Base-by-base conservation (phyloP, 202 grass and related monocot genomes). In the Hordeum pubiflorum region DNA sequence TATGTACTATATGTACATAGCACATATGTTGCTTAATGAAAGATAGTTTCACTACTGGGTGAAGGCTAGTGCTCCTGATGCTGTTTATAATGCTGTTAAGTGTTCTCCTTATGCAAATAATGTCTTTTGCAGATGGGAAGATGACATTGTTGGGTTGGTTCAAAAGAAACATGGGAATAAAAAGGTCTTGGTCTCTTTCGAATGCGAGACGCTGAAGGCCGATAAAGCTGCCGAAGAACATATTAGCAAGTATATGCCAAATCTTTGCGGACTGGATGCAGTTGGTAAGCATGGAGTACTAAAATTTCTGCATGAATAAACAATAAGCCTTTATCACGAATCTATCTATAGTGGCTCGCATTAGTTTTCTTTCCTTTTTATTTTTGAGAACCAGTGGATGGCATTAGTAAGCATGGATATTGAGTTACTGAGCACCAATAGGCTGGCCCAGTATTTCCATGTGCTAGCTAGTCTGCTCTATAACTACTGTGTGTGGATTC, bases 181-280 rank as follows among this genome's bases (percentile, higher is more conserved):
- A 64, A 84, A 89, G 61, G 88, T 91, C 41, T 71, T 77, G 44
- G 7, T 98, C 26, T 91, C 90, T 62, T 98, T 98, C 0, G 82
- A 91, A 69, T 94, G 95, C 32, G 92, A 94, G 77, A 94, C 88
- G 10, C 69, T 93, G 54, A 98, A 98, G 77, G 88, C 90, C 44
- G 95, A 98, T 34, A 86, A 86, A 89, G 95, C 89, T 10, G 92
- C 90, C 0, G 95, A 94, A 64, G 90, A 98, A 40, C 90, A 98
- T 69, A 81, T 98, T 69, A 81, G 36, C 75, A 93, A 79, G 61
- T 94, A 89, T 58, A 98, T 98, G 92, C 86, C 95, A 54, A 98
- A 91, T 67, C 88, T 94, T 63, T 58, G 73, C 59, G 92, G 92
- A 57, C 32, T 85, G 67, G 86, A 94, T 81, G 92, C 86, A 72